Conservation (phyloP, 305 asterid genomes). For the Fraxinus sp. region DNA sequence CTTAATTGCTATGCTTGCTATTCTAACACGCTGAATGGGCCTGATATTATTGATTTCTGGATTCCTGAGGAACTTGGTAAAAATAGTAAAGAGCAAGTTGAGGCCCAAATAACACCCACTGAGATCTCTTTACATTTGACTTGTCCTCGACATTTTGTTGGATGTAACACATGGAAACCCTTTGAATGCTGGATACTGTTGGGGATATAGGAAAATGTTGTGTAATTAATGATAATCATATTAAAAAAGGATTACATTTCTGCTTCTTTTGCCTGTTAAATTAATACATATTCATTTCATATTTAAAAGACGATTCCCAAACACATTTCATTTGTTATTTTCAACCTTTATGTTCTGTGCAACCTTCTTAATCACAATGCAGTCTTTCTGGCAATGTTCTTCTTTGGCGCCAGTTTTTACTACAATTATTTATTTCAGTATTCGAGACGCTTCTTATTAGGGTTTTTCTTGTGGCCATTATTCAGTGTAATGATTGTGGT, state of each 20-base stretch:
- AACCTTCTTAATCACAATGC: not conserved
- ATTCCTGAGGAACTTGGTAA: not conserved
- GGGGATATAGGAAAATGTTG: not conserved
- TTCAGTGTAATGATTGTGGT: not conserved
- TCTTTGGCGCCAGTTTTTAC: not conserved
- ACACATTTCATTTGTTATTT: not conserved
- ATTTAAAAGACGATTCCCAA: not conserved
- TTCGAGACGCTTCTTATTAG: not conserved
- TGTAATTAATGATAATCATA: not conserved
- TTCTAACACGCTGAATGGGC: not conserved
- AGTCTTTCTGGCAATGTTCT: not conserved
- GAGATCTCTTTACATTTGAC: not conserved
- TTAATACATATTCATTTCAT: not conserved
- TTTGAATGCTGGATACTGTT: not conserved
- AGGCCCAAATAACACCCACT: not conserved
- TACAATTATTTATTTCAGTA: not conserved
- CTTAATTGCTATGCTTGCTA: not conserved
- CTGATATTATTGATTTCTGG: not conserved
- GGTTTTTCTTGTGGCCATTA: not conserved
- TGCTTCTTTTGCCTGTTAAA: not conserved
- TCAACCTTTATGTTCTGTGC: not conserved
- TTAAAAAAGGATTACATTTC: not conserved
- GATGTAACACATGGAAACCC: not conserved
- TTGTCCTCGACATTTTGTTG: not conserved
- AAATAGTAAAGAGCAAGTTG: not conserved